Base-by-base conservation (phyloP, 2,329 filamentous ascomycete species). In the Neospermospora avenae region DNA sequence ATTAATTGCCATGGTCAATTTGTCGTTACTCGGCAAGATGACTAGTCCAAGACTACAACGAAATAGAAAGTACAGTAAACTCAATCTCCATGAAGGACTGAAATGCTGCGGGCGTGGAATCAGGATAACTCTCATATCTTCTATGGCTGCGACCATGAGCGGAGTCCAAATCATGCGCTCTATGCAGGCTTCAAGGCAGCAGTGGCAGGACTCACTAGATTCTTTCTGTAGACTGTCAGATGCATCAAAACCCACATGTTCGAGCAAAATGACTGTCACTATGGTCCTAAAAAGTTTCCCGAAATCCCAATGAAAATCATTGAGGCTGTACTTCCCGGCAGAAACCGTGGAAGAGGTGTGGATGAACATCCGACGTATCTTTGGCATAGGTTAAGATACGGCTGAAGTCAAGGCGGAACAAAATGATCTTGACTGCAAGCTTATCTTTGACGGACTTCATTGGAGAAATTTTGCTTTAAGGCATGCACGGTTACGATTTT, bases 101-200 rank as follows among this genome's bases (percentile, higher is more conserved):
- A 87, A 87, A 76, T 78, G 90, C 76, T 81, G 89, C 65, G 81
- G 85, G 70, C 78, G 82, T 45, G 85, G 88, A 59, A 89, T 89
- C 31, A 81, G 89, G 46, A 82, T 92, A 67, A 83, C 86, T 0
- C 83, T 84, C 66, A 91, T 89, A 84, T 83, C 81, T 34, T 88
- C 84, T 59, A 90, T 90, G 73, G 57, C 65, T 14, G 58, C 63
- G 11, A 44, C 55, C 16, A 57, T 60, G 46, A 58, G 82, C 70
- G 86, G 82, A 42, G 86, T 91, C 20, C 84, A 85, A 60, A 86
- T 69, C 88, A 91, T 73, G 80, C 85, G 8, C 80, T 92, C 53
- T 91, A 91, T 78, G 87, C 87, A n/a, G 88, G 84, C 5, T 85
- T 81, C 74, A 92, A 91, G 78, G 88, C 87, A 64, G 84, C 88